phyloP scores from a whole-genome alignment of 306 rosid genomes.

The Datisca glomerata region DNA sequence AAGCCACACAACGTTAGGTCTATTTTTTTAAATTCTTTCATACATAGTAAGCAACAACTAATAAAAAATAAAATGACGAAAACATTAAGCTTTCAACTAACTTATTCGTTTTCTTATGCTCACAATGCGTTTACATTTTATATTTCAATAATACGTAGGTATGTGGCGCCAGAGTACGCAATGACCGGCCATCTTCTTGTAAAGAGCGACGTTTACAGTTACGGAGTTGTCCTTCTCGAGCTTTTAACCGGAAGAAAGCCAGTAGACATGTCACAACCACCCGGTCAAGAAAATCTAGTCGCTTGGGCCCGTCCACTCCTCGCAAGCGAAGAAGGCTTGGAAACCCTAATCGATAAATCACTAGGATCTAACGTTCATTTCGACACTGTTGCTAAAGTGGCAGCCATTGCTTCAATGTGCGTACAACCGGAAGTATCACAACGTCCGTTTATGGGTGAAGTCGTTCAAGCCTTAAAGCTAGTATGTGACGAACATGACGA shows the following conservation, averaged over 20 bases:
- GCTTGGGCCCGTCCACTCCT: slow-evolving; percentile 81
- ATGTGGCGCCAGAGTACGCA: slow-evolving; percentile 89
- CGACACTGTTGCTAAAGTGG: slow-evolving; percentile 70
- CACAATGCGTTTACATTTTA: too few species aligned
- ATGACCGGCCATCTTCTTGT: slow-evolving; percentile 95
- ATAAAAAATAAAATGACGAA: too few species aligned
- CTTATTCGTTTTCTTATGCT: too few species aligned
- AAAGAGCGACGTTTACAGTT: slow-evolving; percentile 88
- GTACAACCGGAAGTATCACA: slow-evolving; percentile 78
- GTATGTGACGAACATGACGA: slow-evolving; percentile 61
- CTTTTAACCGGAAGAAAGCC: slow-evolving; percentile 78
- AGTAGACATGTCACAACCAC: slow-evolving; percentile 83
- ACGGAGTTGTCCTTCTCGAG: slow-evolving; percentile 89
- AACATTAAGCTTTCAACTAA: too few species aligned
- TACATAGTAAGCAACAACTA: too few species aligned
- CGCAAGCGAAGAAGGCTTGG: slow-evolving; percentile 49
- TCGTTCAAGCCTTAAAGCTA: slow-evolving; percentile 84
- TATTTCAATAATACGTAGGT: slow-evolving; percentile 32
- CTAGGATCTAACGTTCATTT: slow-evolving; percentile 38
- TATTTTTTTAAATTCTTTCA: too few species aligned
- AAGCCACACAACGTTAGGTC: too few species aligned
- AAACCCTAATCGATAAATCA: slow-evolving; percentile 40
- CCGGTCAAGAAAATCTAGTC: slow-evolving; percentile 79
- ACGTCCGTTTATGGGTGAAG: slow-evolving; percentile 93
- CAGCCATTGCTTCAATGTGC: slow-evolving; percentile 91